A percentile compares a stretch with the other conserved stretches of the same genome.
phyloP scores from a whole-genome alignment of 2,329 filamentous ascomycete species.

The Tolypocladium guangdongense region DNA sequence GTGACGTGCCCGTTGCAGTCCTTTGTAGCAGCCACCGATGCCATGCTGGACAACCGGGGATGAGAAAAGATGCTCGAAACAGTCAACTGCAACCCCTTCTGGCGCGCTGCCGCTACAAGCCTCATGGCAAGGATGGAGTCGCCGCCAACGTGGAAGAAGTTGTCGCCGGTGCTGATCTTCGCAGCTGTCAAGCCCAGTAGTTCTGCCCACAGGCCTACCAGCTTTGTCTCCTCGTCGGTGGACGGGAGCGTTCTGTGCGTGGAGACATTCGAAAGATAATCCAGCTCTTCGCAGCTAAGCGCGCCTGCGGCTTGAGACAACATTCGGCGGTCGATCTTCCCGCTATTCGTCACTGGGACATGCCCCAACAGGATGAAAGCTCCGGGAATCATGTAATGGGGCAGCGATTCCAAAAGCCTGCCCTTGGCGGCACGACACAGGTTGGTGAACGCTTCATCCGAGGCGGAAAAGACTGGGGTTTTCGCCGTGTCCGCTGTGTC shows the following conservation, averaged over 20 bases:
- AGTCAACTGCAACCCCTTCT: slow-evolving; percentile 22
- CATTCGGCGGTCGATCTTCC: not conserved
- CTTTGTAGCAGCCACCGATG: not conserved
- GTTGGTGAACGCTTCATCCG: not conserved
- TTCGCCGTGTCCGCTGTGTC: not conserved
- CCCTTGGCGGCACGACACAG: not conserved
- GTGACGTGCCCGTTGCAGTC: not conserved
- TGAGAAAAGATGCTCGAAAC: slow-evolving; percentile 30
- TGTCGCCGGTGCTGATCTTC: slow-evolving; percentile 26
- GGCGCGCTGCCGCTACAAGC: slow-evolving; percentile 19
- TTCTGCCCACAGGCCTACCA: slow-evolving; percentile 1
- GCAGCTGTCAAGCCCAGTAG: slow-evolving; percentile 4
- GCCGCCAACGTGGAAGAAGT: slow-evolving; percentile 36
- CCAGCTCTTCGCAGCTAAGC: not conserved
- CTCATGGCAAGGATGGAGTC: slow-evolving; percentile 37
- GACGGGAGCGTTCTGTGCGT: not conserved
- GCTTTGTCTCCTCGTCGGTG: not conserved
- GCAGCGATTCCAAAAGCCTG: slow-evolving; percentile 3
- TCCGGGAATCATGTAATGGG: slow-evolving; percentile 30
- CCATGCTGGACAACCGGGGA: slow-evolving; percentile 2
- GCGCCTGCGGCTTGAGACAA: not conserved
- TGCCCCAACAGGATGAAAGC: slow-evolving; percentile 22
- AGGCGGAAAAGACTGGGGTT: not conserved
- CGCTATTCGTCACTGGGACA: not conserved
- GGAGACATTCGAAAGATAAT: not conserved